Evolutionary conservation across 257 asterid genomes (phyloP).

Genomic region (Oldenlandia corymbosa): DNA sequence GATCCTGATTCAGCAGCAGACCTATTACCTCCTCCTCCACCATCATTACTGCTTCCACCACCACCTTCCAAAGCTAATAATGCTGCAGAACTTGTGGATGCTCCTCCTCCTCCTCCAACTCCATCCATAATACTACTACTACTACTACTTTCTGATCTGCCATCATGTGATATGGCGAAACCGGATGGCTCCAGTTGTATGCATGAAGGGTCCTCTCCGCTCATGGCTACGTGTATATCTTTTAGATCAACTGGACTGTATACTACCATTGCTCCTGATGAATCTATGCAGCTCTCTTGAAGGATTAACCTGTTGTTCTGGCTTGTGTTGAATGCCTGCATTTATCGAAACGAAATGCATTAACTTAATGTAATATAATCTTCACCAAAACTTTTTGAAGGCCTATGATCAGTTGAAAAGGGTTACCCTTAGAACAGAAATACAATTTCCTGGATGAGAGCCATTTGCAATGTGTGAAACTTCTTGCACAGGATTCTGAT

Average conservation of each 20-base stretch:
- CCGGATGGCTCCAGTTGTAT: conserved; percentile 80
- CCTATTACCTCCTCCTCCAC: not conserved
- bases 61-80: not conserved
- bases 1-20: conserved; percentile 6
- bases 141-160: conserved; percentile 21
- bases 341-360: too few relatives aligned
- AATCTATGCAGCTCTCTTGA: conserved; percentile 90
- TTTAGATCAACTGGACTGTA: conserved; percentile 80
- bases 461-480: conserved; percentile 92
- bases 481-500: conserved; percentile 84
- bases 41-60: not conserved
- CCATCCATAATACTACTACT: too few relatives aligned
- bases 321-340: conserved; percentile 72
- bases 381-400: not conserved
- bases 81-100: conserved; percentile 49
- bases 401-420: not conserved
- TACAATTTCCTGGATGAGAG: conserved; percentile 88
- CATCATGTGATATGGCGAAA: conserved; percentile 74
- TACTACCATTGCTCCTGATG: conserved; percentile 74
- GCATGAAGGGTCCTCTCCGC: conserved; percentile 81
- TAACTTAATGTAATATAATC: too few relatives aligned
- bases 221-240: conserved; percentile 77
- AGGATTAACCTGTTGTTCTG: conserved; percentile 87
- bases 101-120: conserved; percentile 15
- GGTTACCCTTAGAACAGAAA: conserved; percentile 75